phyloP scores from a whole-genome alignment of 129 eudicot genomes.

The Saussurea involucrata region DNA sequence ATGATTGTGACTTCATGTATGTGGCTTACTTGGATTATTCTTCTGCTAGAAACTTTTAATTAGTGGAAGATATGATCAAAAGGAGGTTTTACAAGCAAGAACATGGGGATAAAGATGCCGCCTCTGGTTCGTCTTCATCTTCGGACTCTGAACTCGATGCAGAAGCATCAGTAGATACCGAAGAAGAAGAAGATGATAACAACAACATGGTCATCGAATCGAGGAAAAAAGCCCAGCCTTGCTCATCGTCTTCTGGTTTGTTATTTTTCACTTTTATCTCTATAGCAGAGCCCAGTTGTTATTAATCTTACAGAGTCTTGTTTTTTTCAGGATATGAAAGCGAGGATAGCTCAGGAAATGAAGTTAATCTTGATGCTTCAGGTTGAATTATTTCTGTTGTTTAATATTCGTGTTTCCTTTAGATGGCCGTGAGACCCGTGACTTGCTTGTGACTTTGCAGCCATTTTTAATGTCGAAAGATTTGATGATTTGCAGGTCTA shows the following conservation, averaged over 20 bases:
- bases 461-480: background rate
- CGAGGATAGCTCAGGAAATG: conserved; percentile 83
- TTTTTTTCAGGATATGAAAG: conserved; percentile 77
- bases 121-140: conserved; percentile 70
- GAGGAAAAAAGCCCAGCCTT: conserved; percentile 27
- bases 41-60: conserved; percentile 14
- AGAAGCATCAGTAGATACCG: conserved; percentile 44
- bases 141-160: conserved; percentile 73
- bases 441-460: background rate
- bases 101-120: conserved; percentile 70
- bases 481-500: conserved; percentile 47
- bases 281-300: too few relatives aligned
- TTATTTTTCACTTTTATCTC: background rate
- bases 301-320: background rate
- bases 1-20: conserved; percentile 4
- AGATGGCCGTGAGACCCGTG: background rate
- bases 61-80: conserved; percentile 61
- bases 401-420: background rate
- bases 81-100: conserved; percentile 83
- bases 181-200: conserved; percentile 40
- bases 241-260: conserved; percentile 68
- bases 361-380: conserved; percentile 73
- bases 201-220: conserved; percentile 29
- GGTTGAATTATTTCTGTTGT: conserved; percentile 38
- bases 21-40: background rate